A percentile compares a stretch with the other conserved stretches of the same genome.
These are phyloP conservation scores for Sporobolomyces roseus DNA, from an alignment of 768 basidiomycete genomes.

Conservation along the genomic window DNA sequence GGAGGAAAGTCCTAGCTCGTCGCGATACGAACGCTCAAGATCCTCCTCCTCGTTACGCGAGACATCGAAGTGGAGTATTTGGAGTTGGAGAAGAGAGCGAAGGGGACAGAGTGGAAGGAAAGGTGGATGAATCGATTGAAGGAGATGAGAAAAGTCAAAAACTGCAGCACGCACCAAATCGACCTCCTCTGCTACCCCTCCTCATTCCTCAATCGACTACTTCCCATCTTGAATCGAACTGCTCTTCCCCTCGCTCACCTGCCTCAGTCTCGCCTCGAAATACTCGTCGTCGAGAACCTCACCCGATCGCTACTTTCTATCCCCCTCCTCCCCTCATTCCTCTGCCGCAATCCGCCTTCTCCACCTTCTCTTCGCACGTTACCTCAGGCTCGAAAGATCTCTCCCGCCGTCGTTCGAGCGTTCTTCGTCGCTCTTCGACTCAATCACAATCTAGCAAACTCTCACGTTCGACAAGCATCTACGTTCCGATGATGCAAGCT, in stretches of 20 bases:
- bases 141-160: too few relatives aligned
- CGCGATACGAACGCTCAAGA: not conserved
- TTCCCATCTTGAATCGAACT: not conserved
- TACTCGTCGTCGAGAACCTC: not conserved
- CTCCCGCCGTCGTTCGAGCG: not conserved
- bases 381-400: not conserved
- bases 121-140: too few relatives aligned
- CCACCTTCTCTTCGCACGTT: not conserved
- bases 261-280: too few relatives aligned
- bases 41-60: not conserved
- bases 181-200: not conserved
- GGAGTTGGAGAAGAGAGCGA: conserved; percentile 10
- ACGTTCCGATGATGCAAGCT: conserved; percentile 6
- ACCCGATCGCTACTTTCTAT: conserved; percentile 11
- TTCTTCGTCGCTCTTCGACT: conserved; percentile 3
- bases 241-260: not conserved
- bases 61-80: not conserved
- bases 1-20: not conserved
- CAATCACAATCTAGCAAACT: not conserved
- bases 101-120: not conserved
- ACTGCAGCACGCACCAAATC: too few relatives aligned
- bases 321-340: conserved; percentile 12
- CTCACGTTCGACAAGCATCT: conserved; percentile 3
- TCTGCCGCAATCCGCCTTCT: not conserved
- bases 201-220: not conserved